Base-by-base conservation (phyloP, 2,329 filamentous ascomycete species). In the Acrocalymma vagum region DNA sequence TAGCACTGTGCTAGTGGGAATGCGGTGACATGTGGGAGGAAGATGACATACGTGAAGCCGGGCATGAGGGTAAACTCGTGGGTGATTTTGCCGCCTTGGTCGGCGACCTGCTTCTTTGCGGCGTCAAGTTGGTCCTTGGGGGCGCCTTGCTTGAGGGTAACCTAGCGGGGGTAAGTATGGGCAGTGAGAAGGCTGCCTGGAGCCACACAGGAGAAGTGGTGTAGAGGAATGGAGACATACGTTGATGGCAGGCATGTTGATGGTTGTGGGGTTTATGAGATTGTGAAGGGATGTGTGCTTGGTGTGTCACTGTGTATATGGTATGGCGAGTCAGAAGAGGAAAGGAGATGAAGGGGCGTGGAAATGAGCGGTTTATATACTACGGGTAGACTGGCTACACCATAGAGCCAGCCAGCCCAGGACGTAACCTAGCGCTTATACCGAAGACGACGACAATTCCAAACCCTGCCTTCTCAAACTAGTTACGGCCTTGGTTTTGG, bases 21-120 rank as follows among this genome's bases (percentile, higher is more conserved):
- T 22, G 9, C 13, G 23, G 6, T 17, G 26, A 21, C 9, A 28
- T 22, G n/a, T n/a, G 30, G 20, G 23, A 6, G 16, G 5, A 4
- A 10, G 22, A 28, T 9, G 29, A 78, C 88, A 58, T 84, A 96
- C 93, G 88, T 86, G 77, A 96, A 96, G 43, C 87, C 92, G 77
- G 93, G 95, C 80, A 96, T 91, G 60, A 96, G 74, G 47, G 75
- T 86, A 78, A 90, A 96, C 70, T 94, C 88, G 59, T 94, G 85
- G 39, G 76, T 83, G 74, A 97, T 94, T 71, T 83, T 84, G 67
- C 91, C 93, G 65, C 93, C 93, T 67, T 93, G 83, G 27, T 86
- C 80, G 45, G 69, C 74, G 58, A 85, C 88, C 44, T 85, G 75
- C 69, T 92, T 75, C 84, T 95, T 95, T 47, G 88, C 87, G 36